These are phyloP conservation scores for Collybia sp. DNA, from an alignment of 768 basidiomycete genomes.

Conservation along the genomic window DNA sequence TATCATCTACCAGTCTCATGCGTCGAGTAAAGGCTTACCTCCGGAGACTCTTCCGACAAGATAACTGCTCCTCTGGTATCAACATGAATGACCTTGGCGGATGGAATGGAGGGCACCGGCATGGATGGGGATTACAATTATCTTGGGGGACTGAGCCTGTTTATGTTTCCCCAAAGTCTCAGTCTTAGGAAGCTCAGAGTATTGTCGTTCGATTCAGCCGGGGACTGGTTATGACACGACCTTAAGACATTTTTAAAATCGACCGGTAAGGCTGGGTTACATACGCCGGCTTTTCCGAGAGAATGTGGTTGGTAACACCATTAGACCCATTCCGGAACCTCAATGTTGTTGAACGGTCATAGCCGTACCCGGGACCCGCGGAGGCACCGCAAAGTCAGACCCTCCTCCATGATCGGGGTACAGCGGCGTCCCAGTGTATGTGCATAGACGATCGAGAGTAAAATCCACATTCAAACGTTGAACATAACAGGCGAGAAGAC, in stretches of 20 bases:
- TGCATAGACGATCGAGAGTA: no score
- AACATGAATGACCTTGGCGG: conserved; percentile 86
- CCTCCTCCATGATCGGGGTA: not conserved
- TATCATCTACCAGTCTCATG: conserved; percentile 8
- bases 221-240: conserved; percentile 24
- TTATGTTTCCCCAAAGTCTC: conserved; percentile 5
- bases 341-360: no score
- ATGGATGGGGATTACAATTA: conserved; percentile 16
- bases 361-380: no score
- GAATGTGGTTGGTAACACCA: no score
- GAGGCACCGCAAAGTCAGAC: no score
- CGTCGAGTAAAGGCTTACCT: conserved; percentile 46
- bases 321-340: no score
- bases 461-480: no score
- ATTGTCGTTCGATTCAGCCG: conserved; percentile 3
- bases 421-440: conserved; percentile 6
- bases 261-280: conserved; percentile 12
- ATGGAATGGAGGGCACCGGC: conserved; percentile 65
- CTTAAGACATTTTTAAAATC: conserved; percentile 11
- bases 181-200: conserved; percentile 5
- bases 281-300: conserved; percentile 8
- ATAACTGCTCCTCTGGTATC: conserved; percentile 94
- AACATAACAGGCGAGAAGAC: no score
- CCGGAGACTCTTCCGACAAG: conserved; percentile 89
- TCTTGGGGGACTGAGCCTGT: conserved; percentile 2